Conservation (phyloP, 495 filamentous ascomycete genomes). For the Penicillium antarcticum region DNA sequence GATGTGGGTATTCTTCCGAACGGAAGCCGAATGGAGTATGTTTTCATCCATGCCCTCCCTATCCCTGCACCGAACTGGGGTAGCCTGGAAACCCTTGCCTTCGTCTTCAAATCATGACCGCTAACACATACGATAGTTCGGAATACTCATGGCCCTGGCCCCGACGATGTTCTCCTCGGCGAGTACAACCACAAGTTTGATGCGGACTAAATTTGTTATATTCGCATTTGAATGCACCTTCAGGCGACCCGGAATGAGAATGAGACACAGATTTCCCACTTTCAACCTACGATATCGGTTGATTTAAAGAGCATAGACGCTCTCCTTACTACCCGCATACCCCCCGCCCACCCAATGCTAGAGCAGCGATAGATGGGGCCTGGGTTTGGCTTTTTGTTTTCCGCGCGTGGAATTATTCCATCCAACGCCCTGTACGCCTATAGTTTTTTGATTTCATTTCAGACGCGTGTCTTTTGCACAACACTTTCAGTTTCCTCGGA, state of each 20-base stretch:
- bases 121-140: conserved; percentile 38
- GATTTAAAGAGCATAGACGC: not conserved
- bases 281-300: not conserved
- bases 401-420: not conserved
- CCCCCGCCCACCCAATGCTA: not conserved
- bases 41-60: conserved; percentile 4
- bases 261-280: conserved; percentile 15
- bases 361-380: conserved; percentile 1
- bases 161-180: conserved; percentile 53
- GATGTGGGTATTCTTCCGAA: conserved; percentile 96
- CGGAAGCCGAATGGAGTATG: conserved; percentile 87
- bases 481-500: not conserved
- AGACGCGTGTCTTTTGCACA: not conserved
- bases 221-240: conserved; percentile 2
- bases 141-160: conserved; percentile 49
- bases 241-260: conserved; percentile 13
- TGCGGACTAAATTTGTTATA: conserved; percentile 39
- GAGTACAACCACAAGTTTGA: conserved; percentile 51
- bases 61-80: conserved; percentile 1
- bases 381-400: not conserved
- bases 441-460: not conserved
- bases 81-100: not conserved
- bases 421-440: conserved; percentile 1
- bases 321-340: not conserved
- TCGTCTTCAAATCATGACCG: not conserved